These are phyloP conservation scores for Fusarium sarcochroum DNA, from an alignment of 2,329 filamentous ascomycete genomes.

Conservation along the genomic window DNA sequence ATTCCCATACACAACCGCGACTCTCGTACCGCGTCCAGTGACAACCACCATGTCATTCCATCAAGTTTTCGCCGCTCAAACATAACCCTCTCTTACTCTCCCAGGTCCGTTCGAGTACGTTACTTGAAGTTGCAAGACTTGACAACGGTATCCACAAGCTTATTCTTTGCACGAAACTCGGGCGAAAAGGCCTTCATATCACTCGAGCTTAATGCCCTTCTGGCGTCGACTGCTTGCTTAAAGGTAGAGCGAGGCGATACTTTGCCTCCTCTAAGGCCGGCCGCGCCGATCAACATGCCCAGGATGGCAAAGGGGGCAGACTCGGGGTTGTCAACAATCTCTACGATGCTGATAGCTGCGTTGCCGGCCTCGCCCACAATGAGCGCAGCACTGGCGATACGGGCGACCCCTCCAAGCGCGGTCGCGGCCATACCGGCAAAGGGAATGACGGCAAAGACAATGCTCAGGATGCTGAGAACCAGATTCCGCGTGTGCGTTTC, in stretches of 20 bases:
- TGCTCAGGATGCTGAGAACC: conserved; percentile 53
- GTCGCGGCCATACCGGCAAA: background rate
- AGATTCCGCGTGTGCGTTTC: conserved; percentile 42
- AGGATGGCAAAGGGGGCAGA: conserved; percentile 49
- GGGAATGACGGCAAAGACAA: conserved; percentile 7
- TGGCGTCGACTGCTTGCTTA: conserved; percentile 3
- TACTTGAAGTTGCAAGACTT: too few species aligned
- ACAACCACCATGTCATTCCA: too few species aligned
- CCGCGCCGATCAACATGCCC: conserved; percentile 31
- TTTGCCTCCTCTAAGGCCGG: background rate
- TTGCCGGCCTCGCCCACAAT: conserved; percentile 44
- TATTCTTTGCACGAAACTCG: too few species aligned
- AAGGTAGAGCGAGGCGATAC: background rate
- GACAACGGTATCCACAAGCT: too few species aligned
- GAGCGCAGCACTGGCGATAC: conserved; percentile 13
- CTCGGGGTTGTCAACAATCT: conserved; percentile 42
- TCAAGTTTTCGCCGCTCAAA: too few species aligned
- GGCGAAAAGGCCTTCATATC: background rate
- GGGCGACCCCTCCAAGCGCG: background rate
- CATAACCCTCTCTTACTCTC: too few species aligned
- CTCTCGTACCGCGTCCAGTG: too few species aligned
- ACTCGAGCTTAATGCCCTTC: background rate
- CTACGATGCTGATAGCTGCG: conserved; percentile 40
- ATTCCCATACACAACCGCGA: too few species aligned
- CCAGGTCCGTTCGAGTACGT: too few species aligned